phyloP scores from a whole-genome alignment of 768 basidiomycete genomes.

The Mycena rosella region DNA sequence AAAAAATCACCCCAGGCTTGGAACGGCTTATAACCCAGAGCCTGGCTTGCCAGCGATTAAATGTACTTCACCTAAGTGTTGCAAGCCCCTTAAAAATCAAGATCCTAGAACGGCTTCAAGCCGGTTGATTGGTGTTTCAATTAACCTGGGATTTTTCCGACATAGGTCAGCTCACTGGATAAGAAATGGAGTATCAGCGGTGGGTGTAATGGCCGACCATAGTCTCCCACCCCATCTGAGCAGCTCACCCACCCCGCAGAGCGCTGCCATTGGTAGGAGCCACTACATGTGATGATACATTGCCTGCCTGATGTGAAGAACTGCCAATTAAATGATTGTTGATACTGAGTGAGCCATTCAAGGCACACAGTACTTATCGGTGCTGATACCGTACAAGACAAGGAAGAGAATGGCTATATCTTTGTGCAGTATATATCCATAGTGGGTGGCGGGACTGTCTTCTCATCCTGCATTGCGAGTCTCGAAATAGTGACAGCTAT shows the following conservation, averaged over 20 bases:
- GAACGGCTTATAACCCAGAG: too few species aligned
- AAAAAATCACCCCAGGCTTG: too few species aligned
- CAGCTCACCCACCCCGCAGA: neutral
- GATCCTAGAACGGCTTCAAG: too few species aligned
- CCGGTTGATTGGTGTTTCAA: too few species aligned
- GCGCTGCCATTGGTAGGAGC: neutral
- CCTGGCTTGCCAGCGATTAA: too few species aligned
- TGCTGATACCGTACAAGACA: neutral
- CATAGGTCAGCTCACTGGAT: slow-evolving; percentile 62
- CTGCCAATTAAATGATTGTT: neutral
- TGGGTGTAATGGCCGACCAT: neutral
- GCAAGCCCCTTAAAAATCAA: too few species aligned
- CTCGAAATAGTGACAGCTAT: too few species aligned
- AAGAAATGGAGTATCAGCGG: slow-evolving; percentile 44
- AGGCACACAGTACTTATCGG: neutral
- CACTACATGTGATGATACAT: neutral
- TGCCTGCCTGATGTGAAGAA: neutral
- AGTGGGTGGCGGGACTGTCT: too few species aligned
- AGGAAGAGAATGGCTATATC: neutral
- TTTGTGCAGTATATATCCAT: neutral
- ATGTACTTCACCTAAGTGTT: too few species aligned
- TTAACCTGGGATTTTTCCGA: too few species aligned
- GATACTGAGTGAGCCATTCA: neutral
- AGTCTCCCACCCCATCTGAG: neutral
- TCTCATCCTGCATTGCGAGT: too few species aligned